Evolutionary conservation across 1,139 yeast genomes (phyloP).

Genomic region (Scheffersomyces illinoinensis): DNA sequence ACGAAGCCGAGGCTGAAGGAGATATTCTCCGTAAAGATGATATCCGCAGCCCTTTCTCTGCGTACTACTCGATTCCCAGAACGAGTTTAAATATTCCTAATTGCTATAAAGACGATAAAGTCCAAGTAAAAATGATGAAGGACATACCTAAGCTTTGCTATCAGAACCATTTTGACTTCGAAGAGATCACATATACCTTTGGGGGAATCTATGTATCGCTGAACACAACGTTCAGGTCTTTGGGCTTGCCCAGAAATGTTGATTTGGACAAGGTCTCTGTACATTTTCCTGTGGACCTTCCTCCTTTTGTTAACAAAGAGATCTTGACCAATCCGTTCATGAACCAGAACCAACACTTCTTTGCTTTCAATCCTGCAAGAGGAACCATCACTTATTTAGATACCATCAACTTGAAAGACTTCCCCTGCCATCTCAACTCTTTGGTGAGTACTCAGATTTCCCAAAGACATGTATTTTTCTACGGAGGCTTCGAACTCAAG

Average conservation of each 20-base stretch:
- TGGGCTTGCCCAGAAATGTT: slow-evolving; percentile 38
- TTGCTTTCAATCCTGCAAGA: slow-evolving; percentile 32
- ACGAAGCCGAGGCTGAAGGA: slow-evolving; percentile 4
- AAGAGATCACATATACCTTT: slow-evolving; percentile 35
- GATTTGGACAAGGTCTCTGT: slow-evolving; percentile 36
- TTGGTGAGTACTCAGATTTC: slow-evolving; percentile 34
- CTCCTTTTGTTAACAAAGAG: slow-evolving; percentile 40
- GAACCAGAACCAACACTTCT: slow-evolving; percentile 27
- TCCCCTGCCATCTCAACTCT: slow-evolving; percentile 33
- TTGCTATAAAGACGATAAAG: slow-evolving; percentile 1
- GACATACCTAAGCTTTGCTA: slow-evolving; percentile 32
- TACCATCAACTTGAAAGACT: slow-evolving; percentile 17
- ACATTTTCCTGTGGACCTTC: slow-evolving; percentile 39
- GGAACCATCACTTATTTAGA: slow-evolving; percentile 36
- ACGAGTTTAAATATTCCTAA: slow-evolving; percentile 25
- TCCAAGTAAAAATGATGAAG: slow-evolving; percentile 5
- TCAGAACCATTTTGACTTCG: slow-evolving; percentile 36
- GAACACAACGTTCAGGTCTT: slow-evolving; percentile 20
- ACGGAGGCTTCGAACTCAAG: slow-evolving; percentile 41
- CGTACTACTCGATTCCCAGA: slow-evolving; percentile 32
- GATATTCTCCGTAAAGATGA: slow-evolving; percentile 14
- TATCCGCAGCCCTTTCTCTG: slow-evolving; percentile 27
- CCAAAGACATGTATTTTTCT: slow-evolving; percentile 38
- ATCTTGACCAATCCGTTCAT: slow-evolving; percentile 38
- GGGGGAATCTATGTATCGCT: slow-evolving; percentile 36